phyloP scores from a whole-genome alignment of 352 stramenopile species.

The Globisporangium nodosum region DNA sequence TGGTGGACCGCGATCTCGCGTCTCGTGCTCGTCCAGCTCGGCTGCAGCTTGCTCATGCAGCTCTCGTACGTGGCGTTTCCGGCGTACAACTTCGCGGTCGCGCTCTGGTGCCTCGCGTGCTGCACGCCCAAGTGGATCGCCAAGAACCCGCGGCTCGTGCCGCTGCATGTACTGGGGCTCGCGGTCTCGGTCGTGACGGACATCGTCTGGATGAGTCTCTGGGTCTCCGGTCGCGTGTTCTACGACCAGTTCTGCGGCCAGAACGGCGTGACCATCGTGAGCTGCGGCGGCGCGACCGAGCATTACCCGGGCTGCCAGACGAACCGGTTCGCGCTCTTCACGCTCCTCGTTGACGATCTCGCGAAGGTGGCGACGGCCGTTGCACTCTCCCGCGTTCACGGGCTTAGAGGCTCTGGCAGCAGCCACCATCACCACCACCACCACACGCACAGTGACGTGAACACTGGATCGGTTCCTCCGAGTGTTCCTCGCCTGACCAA shows the following conservation, averaged over 20 bases:
- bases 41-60: conserved; percentile 64
- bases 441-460: not conserved
- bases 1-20: conserved; percentile 42
- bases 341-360: conserved; percentile 49
- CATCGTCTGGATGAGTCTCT: conserved; percentile 71
- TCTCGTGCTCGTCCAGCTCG: conserved; percentile 42
- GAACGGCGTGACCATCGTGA: conserved; percentile 57
- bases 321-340: conserved; percentile 67
- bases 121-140: conserved; percentile 44
- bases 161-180: conserved; percentile 49
- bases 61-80: conserved; percentile 79
- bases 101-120: conserved; percentile 57
- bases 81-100: conserved; percentile 74
- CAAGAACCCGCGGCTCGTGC: conserved; percentile 37
- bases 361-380: conserved; percentile 39
- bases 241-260: conserved; percentile 67
- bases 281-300: conserved; percentile 49
- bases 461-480: not conserved
- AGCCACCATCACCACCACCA: conserved; percentile 1
- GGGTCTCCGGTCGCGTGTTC: conserved; percentile 66
- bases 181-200: conserved; percentile 57
- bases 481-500: not conserved
- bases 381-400: conserved; percentile 43
- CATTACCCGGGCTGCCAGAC: conserved; percentile 64
- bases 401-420: conserved; percentile 8